Evolutionary conservation across 2,329 filamentous ascomycete species (phyloP), one percentile per base, ranked within the genome.

Genomic region (Curvularia lunata): DNA sequence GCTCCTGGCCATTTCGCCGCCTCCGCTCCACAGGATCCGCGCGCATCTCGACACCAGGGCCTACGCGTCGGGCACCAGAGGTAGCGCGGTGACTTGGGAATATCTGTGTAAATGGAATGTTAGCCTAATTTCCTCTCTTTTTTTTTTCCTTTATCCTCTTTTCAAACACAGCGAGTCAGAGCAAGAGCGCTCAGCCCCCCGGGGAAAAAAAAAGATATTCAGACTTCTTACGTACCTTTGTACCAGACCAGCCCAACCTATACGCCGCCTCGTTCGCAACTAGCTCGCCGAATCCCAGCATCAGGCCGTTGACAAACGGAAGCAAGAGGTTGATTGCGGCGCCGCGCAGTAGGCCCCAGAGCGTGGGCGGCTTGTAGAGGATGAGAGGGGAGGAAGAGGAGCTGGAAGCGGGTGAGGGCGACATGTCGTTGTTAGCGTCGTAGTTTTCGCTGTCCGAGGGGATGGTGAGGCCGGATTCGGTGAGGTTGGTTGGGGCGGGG

Each of bases 221-320:
- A n/a, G n/a, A n/a, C n/a, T n/a, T n/a, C n/a, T 13, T 9, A 66
- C 85, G 46, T 83, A 97, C 95, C 87, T 95, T 96, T 59, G 95
- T 98, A 53, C 89, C 89, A 63, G 90, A 88, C 95, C 95, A 99
- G 59, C 95, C 95, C 68, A 98, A 81, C 71, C 94, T 84, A 74
- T 94, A 99, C 1, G 95, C 95, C 49, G 91, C 89, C 81, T 99
- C 95, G 74, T 99, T 95, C 53, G 95, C 95, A 77, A 99, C 94
- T 50, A 99, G 80, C 80, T 99, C 95, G 67, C 95, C 95, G 73
- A 99, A 97, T 2, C 95, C 95, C 71, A 99, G 80, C 95, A 99
- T 99, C 83, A 99, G 86, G 46, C 95, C 95, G 79, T 99, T 99
- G 73, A 99, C 87, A 72, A 99, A 99, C 0, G 95, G 95, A 19